Base-by-base conservation (phyloP, 441 rosid species). In the Brassica balearica region DNA sequence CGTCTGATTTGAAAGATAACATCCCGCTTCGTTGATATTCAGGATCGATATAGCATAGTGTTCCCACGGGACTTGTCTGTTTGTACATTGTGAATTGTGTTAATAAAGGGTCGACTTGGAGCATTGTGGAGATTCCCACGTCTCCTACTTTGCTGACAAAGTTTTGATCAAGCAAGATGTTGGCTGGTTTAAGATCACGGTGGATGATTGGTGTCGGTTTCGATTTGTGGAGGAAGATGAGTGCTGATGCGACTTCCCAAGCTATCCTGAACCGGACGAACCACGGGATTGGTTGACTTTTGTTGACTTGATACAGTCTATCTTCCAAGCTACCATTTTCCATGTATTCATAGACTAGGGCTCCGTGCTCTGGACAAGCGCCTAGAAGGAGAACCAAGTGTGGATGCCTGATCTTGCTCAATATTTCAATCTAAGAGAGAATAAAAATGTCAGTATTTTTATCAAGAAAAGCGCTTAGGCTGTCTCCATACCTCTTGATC, bases 331-430 rank as follows among this genome's bases (percentile, higher is more conserved):
- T 91, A 68, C 98, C 98, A 14, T 91, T 94, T 81, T 91, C 91
- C 98, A 94, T 88, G 77, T 87, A 90, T 85, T 94, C 98, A 1
- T 92, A 94, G 63, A 91, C 88, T 65, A 94, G 84, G 71, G 96
- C 92, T 6, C 93, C 92, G 0, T 58, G 93, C 23, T 89, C 94
- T 2, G 84, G 86, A 71, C 98, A 95, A 38, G 99, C 99, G 48
- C 99, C 99, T 56, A 95, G 82, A 74, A 95, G 99, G 59, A 91
- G 92, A 72, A 95, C 93, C 85, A 95, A 80, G 88, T 95, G 93
- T 0, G 97, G 99, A 67, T 95, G 99, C 3, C 85, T 90, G 69
- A 89, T 88, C 82, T 84, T 92, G 87, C 94, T 91, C 87, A 95
- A 87, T 76, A 95, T 82, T 63, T 93, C 94, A 32, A 95, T 85